A percentile compares a stretch with the other conserved stretches of the same genome.
phyloP scores from a whole-genome alignment of 805 yeast genomes.

The Brettanomyces anomalus region DNA sequence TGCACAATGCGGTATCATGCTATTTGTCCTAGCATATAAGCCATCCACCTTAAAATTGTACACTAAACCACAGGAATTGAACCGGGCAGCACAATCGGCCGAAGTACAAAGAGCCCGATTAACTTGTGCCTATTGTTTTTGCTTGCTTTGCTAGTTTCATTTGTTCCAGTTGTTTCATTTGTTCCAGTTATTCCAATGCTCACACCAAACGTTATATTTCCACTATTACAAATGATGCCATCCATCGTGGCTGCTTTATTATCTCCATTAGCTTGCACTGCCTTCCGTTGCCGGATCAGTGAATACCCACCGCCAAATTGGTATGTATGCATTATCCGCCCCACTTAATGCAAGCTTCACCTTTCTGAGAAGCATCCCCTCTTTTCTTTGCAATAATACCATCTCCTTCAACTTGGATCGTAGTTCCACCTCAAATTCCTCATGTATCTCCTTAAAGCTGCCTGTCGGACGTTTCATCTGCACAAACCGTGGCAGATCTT shows the following conservation, averaged over 20 bases:
- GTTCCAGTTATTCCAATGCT: background rate
- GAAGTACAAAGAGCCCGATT: too few species aligned
- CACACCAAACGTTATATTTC: background rate
- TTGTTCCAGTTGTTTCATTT: too few species aligned
- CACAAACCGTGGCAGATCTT: background rate
- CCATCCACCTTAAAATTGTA: too few species aligned
- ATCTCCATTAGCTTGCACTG: too few species aligned
- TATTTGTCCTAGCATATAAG: too few species aligned
- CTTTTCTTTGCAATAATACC: background rate
- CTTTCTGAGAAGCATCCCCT: background rate
- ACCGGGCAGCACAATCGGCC: too few species aligned
- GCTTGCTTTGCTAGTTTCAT: too few species aligned
- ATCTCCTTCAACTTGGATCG: background rate
- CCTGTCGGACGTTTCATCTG: background rate
- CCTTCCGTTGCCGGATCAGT: background rate
- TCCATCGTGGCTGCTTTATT: too few species aligned
- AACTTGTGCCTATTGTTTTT: too few species aligned
- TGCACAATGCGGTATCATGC: too few species aligned
- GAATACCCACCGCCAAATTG: constrained; percentile 1
- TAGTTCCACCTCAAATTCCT: background rate
- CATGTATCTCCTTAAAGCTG: background rate
- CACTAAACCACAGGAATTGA: too few species aligned
- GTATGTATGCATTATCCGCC: background rate
- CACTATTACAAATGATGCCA: too few species aligned
- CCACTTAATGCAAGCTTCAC: background rate